phyloP scores from a whole-genome alignment of 1,139 yeast species.

The Williopsis jadinii region DNA sequence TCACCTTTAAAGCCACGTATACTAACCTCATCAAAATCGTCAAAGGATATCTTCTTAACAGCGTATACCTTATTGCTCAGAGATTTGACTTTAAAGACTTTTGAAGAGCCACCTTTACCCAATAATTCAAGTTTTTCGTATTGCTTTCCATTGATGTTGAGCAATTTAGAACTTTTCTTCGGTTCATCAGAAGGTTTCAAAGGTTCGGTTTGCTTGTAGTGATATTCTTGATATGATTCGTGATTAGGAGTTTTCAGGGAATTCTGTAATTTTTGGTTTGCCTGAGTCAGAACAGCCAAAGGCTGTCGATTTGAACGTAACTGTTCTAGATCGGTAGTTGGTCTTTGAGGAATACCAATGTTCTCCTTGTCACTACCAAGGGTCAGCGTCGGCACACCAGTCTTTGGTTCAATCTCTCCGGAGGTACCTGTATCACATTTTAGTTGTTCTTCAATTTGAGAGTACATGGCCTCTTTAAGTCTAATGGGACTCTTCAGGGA shows the following conservation, averaged over 20 bases:
- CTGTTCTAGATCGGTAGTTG: no score
- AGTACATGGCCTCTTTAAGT: conserved; percentile 17
- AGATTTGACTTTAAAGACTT: conserved; percentile 76
- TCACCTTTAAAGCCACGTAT: conserved; percentile 84
- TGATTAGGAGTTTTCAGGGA: conserved; percentile 5
- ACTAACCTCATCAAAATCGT: conserved; percentile 71
- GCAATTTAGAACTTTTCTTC: conserved; percentile 15
- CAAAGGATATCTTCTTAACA: conserved; percentile 73
- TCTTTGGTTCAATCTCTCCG: no score
- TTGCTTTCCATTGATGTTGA: conserved; percentile 47
- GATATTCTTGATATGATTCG: conserved; percentile 9
- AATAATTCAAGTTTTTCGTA: conserved; percentile 74
- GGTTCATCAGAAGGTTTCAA: conserved; percentile 18
- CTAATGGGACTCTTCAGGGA: conserved; percentile 22
- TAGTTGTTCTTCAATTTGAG: conserved; percentile 17
- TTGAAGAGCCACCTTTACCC: conserved; percentile 93
- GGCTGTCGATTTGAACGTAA: conserved; percentile 9
- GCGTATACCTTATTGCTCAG: conserved; percentile 60
- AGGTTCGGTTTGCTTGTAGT: conserved; percentile 16
- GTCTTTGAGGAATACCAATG: background rate
- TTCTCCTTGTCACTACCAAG: background rate
- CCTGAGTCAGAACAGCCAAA: conserved; percentile 10
- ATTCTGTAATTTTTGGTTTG: conserved; percentile 7
- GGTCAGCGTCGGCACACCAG: no score
- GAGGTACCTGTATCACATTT: no score